Base-by-base conservation (phyloP, 306 rosid species). In the Cicer judaicum region DNA sequence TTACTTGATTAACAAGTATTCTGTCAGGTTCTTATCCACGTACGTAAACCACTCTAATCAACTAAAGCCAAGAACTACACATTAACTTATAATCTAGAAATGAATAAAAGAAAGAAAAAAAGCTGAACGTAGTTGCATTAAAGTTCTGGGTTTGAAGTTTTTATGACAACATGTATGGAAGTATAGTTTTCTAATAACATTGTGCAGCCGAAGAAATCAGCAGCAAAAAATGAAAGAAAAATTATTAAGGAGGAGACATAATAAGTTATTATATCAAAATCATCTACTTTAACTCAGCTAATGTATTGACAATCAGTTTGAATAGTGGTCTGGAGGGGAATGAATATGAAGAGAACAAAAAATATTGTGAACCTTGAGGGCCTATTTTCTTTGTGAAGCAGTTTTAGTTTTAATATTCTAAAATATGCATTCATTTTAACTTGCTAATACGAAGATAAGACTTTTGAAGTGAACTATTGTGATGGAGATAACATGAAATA, bases 1-100 rank as follows among this genome's bases (percentile, higher is more conserved):
- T 66, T 40, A 77, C 40, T 63, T 55, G 60, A 56, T 47, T 16
- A 73, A 59, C 8, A 43, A 63, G 43, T 66, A 63, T 24, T 46
- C 12, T 61, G 4, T 74, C 43, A 15, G 8, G 43, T 61, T 74
- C 34, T 15, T 39, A 14, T 60, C 18, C 18, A 61, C 50, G 14
- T 42, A 42, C 14, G 12, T 59, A 38, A 52, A 71, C 34, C 21
- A 34, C 34, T 43, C 11, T 57, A 60, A 12, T 41, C 44, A 56
- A 66, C 46, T 48, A 16, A 54, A 63, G 54, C 53, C 72, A 48
- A 47, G 47, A 70, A 50, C n/a, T 41, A 29, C 43, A 72, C 5
- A 4, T 5, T 67, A 43, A 38, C 53, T 48, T 39, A 41, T 49
- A 62, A 29, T 57, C 15, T 3, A 10, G 29, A 36, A 70, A 44